Base-by-base conservation (phyloP, 371 early-diverging fungal species). In the Rhizopus microsporus region DNA sequence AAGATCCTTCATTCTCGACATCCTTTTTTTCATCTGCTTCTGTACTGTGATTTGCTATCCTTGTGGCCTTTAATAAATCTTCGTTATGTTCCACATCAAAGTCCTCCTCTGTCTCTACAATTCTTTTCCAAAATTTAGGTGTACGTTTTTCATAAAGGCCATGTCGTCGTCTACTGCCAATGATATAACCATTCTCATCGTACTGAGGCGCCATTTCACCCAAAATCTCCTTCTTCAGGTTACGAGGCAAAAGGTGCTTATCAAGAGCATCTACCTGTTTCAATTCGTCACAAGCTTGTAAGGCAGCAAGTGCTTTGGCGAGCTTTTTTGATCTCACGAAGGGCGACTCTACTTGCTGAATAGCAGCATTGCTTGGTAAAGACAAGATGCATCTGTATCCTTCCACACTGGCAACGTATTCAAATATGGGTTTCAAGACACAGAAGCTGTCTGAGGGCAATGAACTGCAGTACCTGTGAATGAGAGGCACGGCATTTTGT, bases 241-340 rank as follows among this genome's bases (percentile, higher is more conserved):
- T 67, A 7, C 56, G 60, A 0, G 94, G 94, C 16, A 87, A 47
- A 16, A 96, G 72, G 43, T 87, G 78, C 34, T 93, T 89, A 62
- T 91, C 84, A 31, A 96, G 71, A 0, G 87, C 91, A 3, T 89
- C 85, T 1, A 74, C 39, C 16, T 60, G 59, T 42, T 90, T 85
- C 7, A 96, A 75, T 49, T 78, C 65, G 47, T 84, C 81, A 50
- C 90, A 84, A 0, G 87, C 80, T 35, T 90, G 82, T 38, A 92
- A 81, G 0, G 92, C 88, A 0, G 87, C 92, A 3, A 82, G 64
- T 10, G 88, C 84, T 62, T 85, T 91, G 5, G 97, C 94, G 38
- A 75, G 65, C 15, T 46, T 63, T 51, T 89, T 90, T 35, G 82
- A 82, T 5, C 74, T 67, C 38, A 84, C 70, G 1, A 70, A 60